Conservation (phyloP, 768 basidiomycete genomes). For the Amanita phalloides region DNA sequence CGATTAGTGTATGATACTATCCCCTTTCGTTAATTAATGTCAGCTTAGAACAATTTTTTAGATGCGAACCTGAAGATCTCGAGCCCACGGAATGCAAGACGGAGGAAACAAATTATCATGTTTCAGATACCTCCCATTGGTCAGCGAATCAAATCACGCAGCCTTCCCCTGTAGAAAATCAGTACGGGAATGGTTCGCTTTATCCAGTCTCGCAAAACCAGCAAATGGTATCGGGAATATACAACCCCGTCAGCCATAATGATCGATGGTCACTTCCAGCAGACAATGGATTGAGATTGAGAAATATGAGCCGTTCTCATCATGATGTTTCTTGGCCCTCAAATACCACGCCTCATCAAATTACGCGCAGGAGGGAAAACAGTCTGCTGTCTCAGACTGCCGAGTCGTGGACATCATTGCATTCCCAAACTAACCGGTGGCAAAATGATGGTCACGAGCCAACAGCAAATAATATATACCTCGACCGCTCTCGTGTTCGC, state of each 20-base stretch:
- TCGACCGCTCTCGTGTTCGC: conserved; percentile 27
- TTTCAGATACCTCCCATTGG: conserved; percentile 29
- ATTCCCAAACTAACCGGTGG: conserved; percentile 28
- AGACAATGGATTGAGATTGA: conserved; percentile 17
- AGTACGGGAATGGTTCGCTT: conserved; percentile 21
- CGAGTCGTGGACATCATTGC: conserved; percentile 25
- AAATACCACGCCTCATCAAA: conserved; percentile 9
- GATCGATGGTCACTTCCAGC: conserved; percentile 22
- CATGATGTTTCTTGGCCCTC: conserved; percentile 14
- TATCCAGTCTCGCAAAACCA: conserved; percentile 20
- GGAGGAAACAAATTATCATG: conserved; percentile 33
- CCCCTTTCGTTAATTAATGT: conserved; percentile 5
- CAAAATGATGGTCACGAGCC: conserved; percentile 23
- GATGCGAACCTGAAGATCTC: conserved; percentile 33
- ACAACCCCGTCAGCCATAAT: conserved; percentile 15
- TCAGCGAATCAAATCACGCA: conserved; percentile 19
- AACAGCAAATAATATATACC: conserved; percentile 14
- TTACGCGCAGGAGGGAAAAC: conserved; percentile 21
- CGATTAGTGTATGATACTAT: conserved; percentile 44
- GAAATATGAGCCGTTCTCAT: conserved; percentile 8
- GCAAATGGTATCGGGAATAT: conserved; percentile 13
- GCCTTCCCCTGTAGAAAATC: conserved; percentile 24
- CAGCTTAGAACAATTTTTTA: conserved; percentile 10
- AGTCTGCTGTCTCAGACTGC: conserved; percentile 15
- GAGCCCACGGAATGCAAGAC: conserved; percentile 36